These are phyloP conservation scores for Cladochytrium replicatum DNA, from an alignment of 192 early-diverging fungal genomes.

Conservation along the genomic window DNA sequence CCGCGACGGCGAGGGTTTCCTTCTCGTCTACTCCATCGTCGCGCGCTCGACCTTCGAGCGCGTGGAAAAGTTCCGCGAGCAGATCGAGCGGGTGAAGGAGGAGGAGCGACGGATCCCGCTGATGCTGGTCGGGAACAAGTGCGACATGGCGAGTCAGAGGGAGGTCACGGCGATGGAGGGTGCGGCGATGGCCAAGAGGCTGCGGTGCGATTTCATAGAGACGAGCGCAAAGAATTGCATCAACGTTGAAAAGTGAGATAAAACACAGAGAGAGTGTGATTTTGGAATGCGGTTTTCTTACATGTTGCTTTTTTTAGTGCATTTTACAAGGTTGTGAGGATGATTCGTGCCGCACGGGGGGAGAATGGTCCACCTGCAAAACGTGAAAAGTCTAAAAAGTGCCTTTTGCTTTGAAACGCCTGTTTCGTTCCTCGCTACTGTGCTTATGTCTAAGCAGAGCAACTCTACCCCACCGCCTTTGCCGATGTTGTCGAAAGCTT, in stretches of 20 bases:
- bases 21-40: slow-evolving; percentile 88
- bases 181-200: slow-evolving; percentile 55
- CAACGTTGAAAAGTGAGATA: slow-evolving; percentile 74
- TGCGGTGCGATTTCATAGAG: slow-evolving; percentile 81
- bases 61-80: slow-evolving; percentile 82
- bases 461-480: too few relatives aligned
- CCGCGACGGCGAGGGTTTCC: slow-evolving; percentile 89
- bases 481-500: too few relatives aligned
- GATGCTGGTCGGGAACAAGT: slow-evolving; percentile 90
- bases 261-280: not conserved
- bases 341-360: slow-evolving; percentile 45
- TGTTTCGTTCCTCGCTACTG: too few relatives aligned
- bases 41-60: slow-evolving; percentile 86
- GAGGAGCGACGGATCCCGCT: slow-evolving; percentile 45
- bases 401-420: too few relatives aligned
- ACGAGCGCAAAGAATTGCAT: slow-evolving; percentile 81
- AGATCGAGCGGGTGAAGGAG: slow-evolving; percentile 94
- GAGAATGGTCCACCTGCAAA: too few relatives aligned
- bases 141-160: slow-evolving; percentile 71
- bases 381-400: too few relatives aligned
- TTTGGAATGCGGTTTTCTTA: not conserved
- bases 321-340: slow-evolving; percentile 71
- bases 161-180: slow-evolving; percentile 81
- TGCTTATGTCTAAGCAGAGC: too few relatives aligned
- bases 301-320: slow-evolving; percentile 24